Base-by-base conservation (phyloP, 148 eudicot species). In the Vaccinium corymbosum region DNA sequence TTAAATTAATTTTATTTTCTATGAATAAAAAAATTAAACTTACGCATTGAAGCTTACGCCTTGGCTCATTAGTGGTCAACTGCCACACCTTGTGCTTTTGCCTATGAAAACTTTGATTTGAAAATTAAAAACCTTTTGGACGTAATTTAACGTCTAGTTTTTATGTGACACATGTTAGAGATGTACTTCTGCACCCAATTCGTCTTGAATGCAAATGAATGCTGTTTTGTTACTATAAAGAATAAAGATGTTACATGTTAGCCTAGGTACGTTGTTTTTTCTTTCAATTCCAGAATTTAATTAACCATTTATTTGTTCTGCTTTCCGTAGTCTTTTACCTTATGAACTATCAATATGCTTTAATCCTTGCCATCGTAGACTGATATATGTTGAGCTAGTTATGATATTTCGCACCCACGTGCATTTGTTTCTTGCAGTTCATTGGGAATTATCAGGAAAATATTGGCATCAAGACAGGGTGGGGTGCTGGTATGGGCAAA, bases 381-480 rank as follows among this genome's bases (percentile, higher is more conserved):
- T 55, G 19, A 20, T 64, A 4, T 27, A 32, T 38, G 25, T 46
- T 17, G 73, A 85, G 29, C 51, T 73, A 29, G 32, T 27, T 42
- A 42, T 42, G 46, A 4, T 72, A 59, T 14, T 17, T 71, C 49
- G 55, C 27, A 48, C 80, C 70, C 35, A 62, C 80, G 49, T 53
- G 29, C 49, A n/a, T 85, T 77, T 52, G 51, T 77, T 55, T 80
- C 14, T 83, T 88, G 86, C 92, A 94, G 97, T 94, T 92, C 88
- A 88, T 94, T 88, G 98, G 97, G 81, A 94, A 94, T 82, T 94
- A 90, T 85, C 97, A 93, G 87, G 97, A 95, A 88, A 88, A 90
- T 14, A 82, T 84, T 89, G 98, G 97, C 84, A 73, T 87, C 84
- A 93, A 78, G 91, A 92, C 94, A 79, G 98, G 97, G 16, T 95